phyloP scores from a whole-genome alignment of 306 rosid genomes.

The Nissolia schottii region DNA sequence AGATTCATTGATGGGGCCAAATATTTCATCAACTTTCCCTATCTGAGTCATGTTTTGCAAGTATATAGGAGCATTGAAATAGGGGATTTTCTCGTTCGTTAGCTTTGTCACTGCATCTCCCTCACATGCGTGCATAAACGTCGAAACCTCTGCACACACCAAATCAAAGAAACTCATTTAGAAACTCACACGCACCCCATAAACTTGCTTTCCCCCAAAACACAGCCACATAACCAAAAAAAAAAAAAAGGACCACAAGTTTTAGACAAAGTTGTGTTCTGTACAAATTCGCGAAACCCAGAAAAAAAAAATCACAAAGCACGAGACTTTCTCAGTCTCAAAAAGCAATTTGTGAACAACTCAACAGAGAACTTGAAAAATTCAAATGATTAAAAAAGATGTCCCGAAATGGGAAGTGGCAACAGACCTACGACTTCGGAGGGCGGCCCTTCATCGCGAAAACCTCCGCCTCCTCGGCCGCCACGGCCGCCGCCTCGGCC shows the following conservation, averaged over 20 bases:
- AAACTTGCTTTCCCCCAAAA: not conserved
- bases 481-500: conserved; percentile 51
- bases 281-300: not conserved
- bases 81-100: conserved; percentile 77
- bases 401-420: not conserved
- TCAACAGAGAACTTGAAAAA: not conserved
- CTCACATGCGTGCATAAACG: conserved; percentile 87
- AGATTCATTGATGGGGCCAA: conserved; percentile 62
- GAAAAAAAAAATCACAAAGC: not conserved
- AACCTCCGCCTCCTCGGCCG: conserved; percentile 35
- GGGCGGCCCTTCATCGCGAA: conserved; percentile 97
- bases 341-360: not conserved
- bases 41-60: conserved; percentile 95
- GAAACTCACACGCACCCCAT: not conserved
- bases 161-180: not conserved
- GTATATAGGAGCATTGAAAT: conserved; percentile 90
- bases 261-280: not conserved
- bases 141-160: conserved; percentile 64
- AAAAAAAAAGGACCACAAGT: not conserved
- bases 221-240: not conserved
- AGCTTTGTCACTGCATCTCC: conserved; percentile 95
- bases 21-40: conserved; percentile 97
- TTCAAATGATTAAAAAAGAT: not conserved
- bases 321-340: not conserved
- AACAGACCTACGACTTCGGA: conserved; percentile 79